Conservation (phyloP, 2,329 filamentous ascomycete genomes). For the Fusarium neocosmosporiellum region DNA sequence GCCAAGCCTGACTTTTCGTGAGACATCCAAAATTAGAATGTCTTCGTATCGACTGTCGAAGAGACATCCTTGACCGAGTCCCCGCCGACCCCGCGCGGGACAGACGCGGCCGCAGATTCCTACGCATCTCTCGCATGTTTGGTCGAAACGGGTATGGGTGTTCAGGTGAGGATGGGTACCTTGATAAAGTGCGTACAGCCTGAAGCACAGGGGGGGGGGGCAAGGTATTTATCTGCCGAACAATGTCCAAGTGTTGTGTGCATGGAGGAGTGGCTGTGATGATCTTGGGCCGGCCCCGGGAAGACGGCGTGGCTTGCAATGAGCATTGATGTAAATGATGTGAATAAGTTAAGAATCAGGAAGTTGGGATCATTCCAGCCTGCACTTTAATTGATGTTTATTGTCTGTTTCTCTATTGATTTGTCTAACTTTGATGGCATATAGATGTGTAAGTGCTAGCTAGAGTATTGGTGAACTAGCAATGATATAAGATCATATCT, state of each 20-base stretch:
- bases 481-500: neutral
- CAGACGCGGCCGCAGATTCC: neutral
- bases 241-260: neutral
- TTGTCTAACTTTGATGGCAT: neutral
- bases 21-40: neutral
- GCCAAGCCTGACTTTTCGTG: neutral
- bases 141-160: neutral
- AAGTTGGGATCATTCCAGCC: neutral
- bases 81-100: neutral
- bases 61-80: neutral
- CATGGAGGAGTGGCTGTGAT: neutral
- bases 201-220: neutral
- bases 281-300: neutral
- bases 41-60: neutral
- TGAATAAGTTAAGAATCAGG: neutral
- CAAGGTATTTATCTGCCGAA: neutral
- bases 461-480: neutral
- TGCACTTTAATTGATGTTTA: neutral
- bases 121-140: neutral
- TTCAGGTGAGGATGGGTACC: neutral
- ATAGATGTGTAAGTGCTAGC: neutral
- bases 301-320: neutral
- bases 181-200: neutral
- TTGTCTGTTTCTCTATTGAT: neutral
- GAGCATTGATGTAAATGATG: neutral